phyloP scores from a whole-genome alignment of 2,329 filamentous ascomycete genomes.

The Domatiomyces globalis region DNA sequence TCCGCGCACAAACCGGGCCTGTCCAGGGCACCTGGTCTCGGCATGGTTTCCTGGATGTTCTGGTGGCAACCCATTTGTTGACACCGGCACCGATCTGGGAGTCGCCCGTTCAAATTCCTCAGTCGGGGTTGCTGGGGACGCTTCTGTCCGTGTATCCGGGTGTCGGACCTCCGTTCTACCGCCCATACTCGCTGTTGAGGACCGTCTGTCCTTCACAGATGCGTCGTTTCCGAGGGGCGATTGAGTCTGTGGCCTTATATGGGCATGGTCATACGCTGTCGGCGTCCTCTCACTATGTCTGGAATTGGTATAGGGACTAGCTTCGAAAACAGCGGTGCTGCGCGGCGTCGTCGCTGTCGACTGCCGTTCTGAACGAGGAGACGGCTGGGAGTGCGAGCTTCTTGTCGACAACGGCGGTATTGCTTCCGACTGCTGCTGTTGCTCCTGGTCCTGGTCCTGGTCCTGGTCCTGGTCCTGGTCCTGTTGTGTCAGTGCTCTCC shows the following conservation, averaged over 20 bases:
- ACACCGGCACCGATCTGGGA: background rate
- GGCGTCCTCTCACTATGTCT: background rate
- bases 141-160: background rate
- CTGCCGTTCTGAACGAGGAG: no score
- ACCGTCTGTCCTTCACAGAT: background rate
- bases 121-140: background rate
- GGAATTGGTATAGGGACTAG: no score
- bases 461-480: background rate
- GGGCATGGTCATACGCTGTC: background rate
- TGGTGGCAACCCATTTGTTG: background rate
- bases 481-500: background rate
- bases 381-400: no score
- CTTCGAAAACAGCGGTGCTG: no score
- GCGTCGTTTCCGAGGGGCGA: background rate
- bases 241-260: background rate
- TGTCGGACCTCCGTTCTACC: background rate
- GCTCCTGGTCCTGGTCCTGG: background rate
- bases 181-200: background rate
- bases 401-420: background rate
- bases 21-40: no score
- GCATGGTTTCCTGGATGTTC: no score
- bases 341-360: no score
- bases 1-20: no score
- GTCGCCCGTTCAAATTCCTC: background rate
- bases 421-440: background rate